Evolutionary conservation across 2,329 filamentous ascomycete genomes (phyloP).

Genomic region (Aspergillus floridensis): DNA sequence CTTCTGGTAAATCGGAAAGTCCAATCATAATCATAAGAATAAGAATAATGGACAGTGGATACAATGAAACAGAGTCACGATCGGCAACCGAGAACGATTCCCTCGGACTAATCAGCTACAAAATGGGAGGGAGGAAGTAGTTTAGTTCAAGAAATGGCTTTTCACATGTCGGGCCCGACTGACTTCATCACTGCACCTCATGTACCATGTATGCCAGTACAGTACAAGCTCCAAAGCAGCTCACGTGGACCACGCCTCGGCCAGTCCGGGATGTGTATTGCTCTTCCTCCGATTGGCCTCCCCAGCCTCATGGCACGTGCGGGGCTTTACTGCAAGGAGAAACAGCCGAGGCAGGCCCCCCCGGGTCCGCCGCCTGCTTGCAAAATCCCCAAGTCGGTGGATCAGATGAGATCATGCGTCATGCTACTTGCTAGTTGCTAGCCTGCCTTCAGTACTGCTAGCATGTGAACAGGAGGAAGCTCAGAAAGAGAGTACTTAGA

Average conservation of each 20-base stretch:
- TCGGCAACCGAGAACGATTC: conserved; percentile 4
- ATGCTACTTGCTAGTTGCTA: no score
- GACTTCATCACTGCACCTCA: neutral
- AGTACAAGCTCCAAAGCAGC: neutral
- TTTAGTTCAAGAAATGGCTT: neutral
- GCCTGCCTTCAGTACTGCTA: neutral
- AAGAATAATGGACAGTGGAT: neutral
- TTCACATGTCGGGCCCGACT: neutral
- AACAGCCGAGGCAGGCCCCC: neutral
- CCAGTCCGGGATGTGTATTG: neutral
- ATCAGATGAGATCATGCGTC: neutral
- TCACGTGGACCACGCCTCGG: conserved; percentile 8
- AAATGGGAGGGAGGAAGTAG: neutral
- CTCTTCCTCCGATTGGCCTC: neutral
- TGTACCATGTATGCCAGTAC: neutral
- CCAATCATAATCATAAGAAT: no score
- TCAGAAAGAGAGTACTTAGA: no score
- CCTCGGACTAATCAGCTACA: neutral
- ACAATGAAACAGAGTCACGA: neutral
- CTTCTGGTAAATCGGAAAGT: no score
- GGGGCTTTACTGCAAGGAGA: neutral
- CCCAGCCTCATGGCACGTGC: neutral
- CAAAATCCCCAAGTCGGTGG: neutral
- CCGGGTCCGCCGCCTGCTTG: no score
- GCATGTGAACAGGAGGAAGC: neutral